phyloP scores from a whole-genome alignment of 1,284 basidiomycete genomes.

The Puccinia triticina region DNA sequence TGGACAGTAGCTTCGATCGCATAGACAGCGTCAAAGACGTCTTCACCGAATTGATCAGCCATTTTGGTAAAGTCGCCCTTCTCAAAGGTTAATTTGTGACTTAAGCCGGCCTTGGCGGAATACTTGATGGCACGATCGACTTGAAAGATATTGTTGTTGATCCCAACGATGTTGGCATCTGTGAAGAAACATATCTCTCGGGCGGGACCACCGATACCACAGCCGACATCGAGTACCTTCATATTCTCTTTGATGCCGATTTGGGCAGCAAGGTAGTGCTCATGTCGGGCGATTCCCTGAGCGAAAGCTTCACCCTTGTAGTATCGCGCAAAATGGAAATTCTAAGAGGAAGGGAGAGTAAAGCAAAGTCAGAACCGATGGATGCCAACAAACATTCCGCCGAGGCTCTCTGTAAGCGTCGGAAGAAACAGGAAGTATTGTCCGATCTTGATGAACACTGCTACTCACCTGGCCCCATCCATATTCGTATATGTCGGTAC shows the following conservation, averaged over 20 bases:
- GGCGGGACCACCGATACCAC: constrained; percentile 95
- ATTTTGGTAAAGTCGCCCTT: constrained; percentile 98
- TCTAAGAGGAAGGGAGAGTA: constrained; percentile 58
- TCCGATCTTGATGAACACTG: neutral
- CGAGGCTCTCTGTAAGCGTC: too few species aligned
- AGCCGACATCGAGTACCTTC: constrained; percentile 96
- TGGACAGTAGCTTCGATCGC: constrained; percentile 98
- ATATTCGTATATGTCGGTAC: constrained; percentile 92
- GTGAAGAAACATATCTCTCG: constrained; percentile 91
- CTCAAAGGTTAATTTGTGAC: constrained; percentile 76
- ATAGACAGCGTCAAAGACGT: constrained; percentile 95
- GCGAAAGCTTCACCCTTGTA: constrained; percentile 61
- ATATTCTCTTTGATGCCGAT: constrained; percentile 83
- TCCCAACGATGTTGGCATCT: constrained; percentile 80
- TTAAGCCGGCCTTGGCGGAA: constrained; percentile 76
- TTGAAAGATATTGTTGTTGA: constrained; percentile 99
- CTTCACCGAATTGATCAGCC: constrained; percentile 85
- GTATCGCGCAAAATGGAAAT: constrained; percentile 61
- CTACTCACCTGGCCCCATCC: constrained; percentile 62
- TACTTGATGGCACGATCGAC: constrained; percentile 81
- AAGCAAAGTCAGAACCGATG: neutral
- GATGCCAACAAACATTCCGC: neutral
- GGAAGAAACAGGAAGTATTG: neutral
- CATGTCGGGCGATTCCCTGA: constrained; percentile 78
- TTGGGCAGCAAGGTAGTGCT: constrained; percentile 91